Evolutionary conservation across 2,329 filamentous ascomycete species (phyloP).

Genomic region (Trichoderma aggressivum): DNA sequence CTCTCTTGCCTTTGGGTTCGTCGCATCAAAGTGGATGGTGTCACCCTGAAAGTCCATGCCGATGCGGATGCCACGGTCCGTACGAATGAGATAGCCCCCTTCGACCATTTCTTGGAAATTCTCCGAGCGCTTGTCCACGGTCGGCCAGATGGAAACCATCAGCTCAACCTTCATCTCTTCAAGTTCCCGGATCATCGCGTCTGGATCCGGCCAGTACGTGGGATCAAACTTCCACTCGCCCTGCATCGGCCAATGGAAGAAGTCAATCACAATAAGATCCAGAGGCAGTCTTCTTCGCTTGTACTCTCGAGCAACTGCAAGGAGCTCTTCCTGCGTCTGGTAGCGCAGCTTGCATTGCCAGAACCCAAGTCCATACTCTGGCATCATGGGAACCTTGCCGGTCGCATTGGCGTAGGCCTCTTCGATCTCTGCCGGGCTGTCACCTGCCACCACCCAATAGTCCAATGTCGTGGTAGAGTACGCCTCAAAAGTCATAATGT

Average conservation of each 20-base stretch:
- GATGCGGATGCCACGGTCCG: neutral
- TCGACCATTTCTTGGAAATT: neutral
- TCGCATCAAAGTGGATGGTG: neutral
- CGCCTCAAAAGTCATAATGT: neutral
- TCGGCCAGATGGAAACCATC: neutral
- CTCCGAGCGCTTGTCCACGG: neutral
- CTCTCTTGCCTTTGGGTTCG: neutral
- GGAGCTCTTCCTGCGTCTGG: neutral
- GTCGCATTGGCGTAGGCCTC: neutral
- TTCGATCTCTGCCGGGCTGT: neutral
- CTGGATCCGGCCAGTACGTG: slow-evolving; percentile 63
- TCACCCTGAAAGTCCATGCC: neutral
- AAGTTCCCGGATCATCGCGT: slow-evolving; percentile 52
- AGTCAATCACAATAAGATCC: slow-evolving; percentile 65
- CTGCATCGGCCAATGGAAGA: slow-evolving; percentile 65
- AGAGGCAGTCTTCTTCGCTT: slow-evolving; percentile 34
- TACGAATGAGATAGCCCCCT: neutral
- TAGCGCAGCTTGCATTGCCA: neutral
- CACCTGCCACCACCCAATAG: neutral
- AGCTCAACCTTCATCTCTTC: neutral
- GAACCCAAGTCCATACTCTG: neutral
- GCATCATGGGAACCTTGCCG: neutral
- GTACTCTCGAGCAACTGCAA: neutral
- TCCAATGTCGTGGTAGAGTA: neutral
- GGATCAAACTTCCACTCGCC: slow-evolving; percentile 67